A percentile compares a stretch with the other conserved stretches of the same genome.
Evolutionary conservation across 2,329 filamentous ascomycete genomes (phyloP).

Genomic region (Cryphonectria carpinicola): DNA sequence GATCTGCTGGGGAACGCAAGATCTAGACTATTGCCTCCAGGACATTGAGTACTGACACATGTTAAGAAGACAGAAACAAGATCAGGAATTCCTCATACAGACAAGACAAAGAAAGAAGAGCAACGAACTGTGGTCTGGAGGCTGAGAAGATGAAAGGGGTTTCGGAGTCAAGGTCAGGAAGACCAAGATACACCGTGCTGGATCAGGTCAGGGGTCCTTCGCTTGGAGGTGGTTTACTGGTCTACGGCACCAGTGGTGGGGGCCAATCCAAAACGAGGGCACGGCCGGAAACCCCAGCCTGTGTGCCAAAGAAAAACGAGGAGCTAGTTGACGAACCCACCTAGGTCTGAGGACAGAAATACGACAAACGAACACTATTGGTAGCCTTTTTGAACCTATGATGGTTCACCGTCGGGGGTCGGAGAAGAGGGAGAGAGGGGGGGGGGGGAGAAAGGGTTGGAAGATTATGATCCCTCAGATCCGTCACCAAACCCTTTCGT

Average conservation of each 20-base stretch:
- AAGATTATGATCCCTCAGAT: constrained; percentile 1
- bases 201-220: constrained; percentile 5
- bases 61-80: neutral
- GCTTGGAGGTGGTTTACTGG: constrained; percentile 11
- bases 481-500: neutral
- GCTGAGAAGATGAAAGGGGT: neutral
- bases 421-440: neutral
- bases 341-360: neutral
- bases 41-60: neutral
- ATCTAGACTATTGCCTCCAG: neutral
- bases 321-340: neutral
- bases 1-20: constrained; percentile 7
- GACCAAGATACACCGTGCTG: neutral
- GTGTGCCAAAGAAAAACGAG: constrained; percentile 14
- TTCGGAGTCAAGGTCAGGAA: neutral
- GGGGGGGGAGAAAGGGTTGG: no score
- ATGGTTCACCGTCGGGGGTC: neutral
- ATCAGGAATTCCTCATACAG: neutral
- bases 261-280: constrained; percentile 20
- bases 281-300: constrained; percentile 21
- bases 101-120: neutral
- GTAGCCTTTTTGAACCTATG: neutral
- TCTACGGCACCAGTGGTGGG: constrained; percentile 1
- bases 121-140: neutral
- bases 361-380: constrained; percentile 2